Evolutionary conservation across 345 rosid genomes (phyloP).

Genomic region (Arabidopsis suecica): DNA sequence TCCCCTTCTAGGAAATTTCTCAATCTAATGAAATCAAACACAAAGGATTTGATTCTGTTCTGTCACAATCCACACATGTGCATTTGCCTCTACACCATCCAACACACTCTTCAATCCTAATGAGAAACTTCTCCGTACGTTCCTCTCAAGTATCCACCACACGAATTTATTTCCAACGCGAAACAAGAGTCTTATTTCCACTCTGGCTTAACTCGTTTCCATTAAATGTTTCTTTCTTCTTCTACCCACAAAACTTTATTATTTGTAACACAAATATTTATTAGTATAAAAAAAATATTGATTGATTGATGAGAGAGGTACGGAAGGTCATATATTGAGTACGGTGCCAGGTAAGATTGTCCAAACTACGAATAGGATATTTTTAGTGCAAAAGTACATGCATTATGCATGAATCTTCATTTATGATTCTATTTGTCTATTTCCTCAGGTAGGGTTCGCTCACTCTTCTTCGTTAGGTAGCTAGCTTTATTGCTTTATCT

Average conservation of each 20-base stretch:
- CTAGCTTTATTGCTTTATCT: slow-evolving; percentile 23
- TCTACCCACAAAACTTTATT: slow-evolving; percentile 14
- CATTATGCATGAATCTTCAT: slow-evolving; percentile 46
- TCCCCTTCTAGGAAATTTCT: slow-evolving; percentile 38
- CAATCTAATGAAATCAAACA: slow-evolving; percentile 9
- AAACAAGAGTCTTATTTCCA: slow-evolving; percentile 21
- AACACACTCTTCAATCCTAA: slow-evolving; percentile 42
- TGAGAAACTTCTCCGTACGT: slow-evolving; percentile 45
- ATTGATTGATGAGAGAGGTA: slow-evolving; percentile 42
- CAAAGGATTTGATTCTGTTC: slow-evolving; percentile 37
- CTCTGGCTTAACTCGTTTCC: slow-evolving; percentile 34
- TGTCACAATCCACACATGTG: slow-evolving; percentile 47
- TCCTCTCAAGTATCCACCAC: slow-evolving; percentile 26
- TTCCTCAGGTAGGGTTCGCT: slow-evolving; percentile 44
- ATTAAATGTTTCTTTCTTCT: slow-evolving; percentile 29
- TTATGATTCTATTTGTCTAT: slow-evolving; percentile 41
- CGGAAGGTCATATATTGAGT: slow-evolving; percentile 48
- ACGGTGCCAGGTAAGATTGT: slow-evolving; percentile 52
- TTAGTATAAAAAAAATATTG: background rate
- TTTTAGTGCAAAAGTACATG: slow-evolving; percentile 32
- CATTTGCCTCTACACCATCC: slow-evolving; percentile 49
- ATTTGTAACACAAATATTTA: slow-evolving; percentile 9
- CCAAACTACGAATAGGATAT: slow-evolving; percentile 36
- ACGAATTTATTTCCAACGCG: slow-evolving; percentile 18
- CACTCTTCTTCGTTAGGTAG: slow-evolving; percentile 39